A percentile compares a stretch with the other conserved stretches of the same genome.
These are phyloP conservation scores for Erysimum cheiranthoides DNA, from an alignment of 345 rosid genomes.

Conservation along the genomic window DNA sequence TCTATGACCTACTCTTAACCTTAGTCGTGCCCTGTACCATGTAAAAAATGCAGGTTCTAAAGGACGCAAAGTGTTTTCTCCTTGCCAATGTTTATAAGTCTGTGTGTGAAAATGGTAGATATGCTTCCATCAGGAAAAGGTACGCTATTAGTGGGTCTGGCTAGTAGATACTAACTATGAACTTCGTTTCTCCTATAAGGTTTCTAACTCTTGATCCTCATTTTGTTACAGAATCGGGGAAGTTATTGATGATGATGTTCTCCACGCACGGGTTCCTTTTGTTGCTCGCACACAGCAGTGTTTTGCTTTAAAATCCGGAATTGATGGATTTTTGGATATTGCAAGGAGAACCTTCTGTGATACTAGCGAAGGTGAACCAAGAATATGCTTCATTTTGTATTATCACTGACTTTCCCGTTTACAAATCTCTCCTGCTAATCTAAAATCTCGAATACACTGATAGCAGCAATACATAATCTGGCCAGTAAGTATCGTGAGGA, in stretches of 20 bases:
- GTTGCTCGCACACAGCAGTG: constrained; percentile 98
- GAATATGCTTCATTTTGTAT: constrained; percentile 33
- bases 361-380: constrained; percentile 85
- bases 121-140: constrained; percentile 81
- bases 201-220: constrained; percentile 35
- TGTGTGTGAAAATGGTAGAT: constrained; percentile 76
- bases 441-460: constrained; percentile 34
- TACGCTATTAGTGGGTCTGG: constrained; percentile 44
- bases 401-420: constrained; percentile 16
- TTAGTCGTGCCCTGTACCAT: constrained; percentile 17
- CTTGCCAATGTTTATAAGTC: constrained; percentile 78
- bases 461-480: constrained; percentile 92
- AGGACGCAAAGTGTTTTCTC: constrained; percentile 86
- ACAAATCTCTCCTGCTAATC: constrained; percentile 28
- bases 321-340: constrained; percentile 92
- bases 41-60: constrained; percentile 66
- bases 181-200: constrained; percentile 29
- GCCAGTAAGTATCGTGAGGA: constrained; percentile 92
- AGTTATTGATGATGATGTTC: constrained; percentile 93
- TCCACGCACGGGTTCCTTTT: constrained; percentile 94
- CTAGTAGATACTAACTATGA: constrained; percentile 16
- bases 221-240: constrained; percentile 71
- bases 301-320: constrained; percentile 95
- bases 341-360: constrained; percentile 95
- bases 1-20: constrained; percentile 10